These are phyloP conservation scores for Tricholomella constricta DNA, from an alignment of 768 basidiomycete genomes.

Conservation along the genomic window DNA sequence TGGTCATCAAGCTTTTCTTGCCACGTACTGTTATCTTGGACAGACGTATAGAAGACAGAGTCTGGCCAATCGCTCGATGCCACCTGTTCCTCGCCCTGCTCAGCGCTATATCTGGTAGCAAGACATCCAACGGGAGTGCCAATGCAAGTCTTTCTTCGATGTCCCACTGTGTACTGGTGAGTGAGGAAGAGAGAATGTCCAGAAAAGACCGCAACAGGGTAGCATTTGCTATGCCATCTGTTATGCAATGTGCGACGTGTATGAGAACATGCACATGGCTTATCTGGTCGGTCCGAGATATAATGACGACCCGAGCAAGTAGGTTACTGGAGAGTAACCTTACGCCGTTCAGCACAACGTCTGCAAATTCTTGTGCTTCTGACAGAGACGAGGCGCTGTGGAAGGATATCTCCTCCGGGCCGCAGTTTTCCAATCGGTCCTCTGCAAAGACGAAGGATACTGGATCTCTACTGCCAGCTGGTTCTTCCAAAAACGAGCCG, in stretches of 20 bases:
- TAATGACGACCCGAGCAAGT: conserved; percentile 43
- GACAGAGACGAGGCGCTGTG: conserved; percentile 30
- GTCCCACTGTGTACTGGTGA: conserved; percentile 16
- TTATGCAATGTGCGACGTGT: conserved; percentile 48
- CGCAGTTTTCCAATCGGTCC: conserved; percentile 30
- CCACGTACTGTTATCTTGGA: conserved; percentile 37
- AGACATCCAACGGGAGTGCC: conserved; percentile 37
- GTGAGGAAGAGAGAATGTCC: conserved; percentile 35
- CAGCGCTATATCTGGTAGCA: conserved; percentile 34
- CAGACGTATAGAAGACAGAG: conserved; percentile 35
- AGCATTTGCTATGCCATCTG: conserved; percentile 48
- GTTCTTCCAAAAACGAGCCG: conserved; percentile 40
- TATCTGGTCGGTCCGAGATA: conserved; percentile 38
- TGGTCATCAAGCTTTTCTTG: neutral
- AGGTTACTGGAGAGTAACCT: conserved; percentile 43
- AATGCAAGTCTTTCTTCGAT: conserved; percentile 43
- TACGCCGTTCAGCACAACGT: conserved; percentile 33
- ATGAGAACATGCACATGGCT: conserved; percentile 44
- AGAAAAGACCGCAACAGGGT: conserved; percentile 48
- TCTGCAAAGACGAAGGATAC: conserved; percentile 46
- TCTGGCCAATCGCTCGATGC: conserved; percentile 42
- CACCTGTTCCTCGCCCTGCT: conserved; percentile 43
- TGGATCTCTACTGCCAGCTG: conserved; percentile 22
- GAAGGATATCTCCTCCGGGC: conserved; percentile 42
- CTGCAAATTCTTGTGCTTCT: conserved; percentile 33